Percentiles rank a stretch among this genome's conserved stretches.
Conservation (phyloP, 768 basidiomycete genomes). For the Fomitopsis pulvina region DNA sequence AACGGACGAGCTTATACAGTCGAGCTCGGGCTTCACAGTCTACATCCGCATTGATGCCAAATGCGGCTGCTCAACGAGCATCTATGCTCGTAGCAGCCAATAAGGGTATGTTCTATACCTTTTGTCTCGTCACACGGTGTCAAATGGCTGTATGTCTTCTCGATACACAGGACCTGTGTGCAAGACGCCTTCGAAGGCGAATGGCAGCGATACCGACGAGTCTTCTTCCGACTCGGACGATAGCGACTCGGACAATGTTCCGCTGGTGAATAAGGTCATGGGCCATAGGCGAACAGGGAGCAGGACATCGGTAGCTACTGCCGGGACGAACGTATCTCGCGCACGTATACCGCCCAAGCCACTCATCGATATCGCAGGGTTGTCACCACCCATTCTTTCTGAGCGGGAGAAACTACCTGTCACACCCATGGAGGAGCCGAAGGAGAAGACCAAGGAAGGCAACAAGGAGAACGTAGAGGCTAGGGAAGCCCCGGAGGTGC, state of each 20-base stretch:
- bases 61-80: constrained; percentile 44
- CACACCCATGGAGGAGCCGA: constrained; percentile 2
- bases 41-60: constrained; percentile 49
- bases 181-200: background rate
- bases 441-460: constrained; percentile 10
- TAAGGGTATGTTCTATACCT: background rate
- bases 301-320: constrained; percentile 32
- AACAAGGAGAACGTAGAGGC: constrained; percentile 13
- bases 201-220: constrained; percentile 1
- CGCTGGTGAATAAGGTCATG: constrained; percentile 53
- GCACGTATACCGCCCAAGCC: constrained; percentile 35
- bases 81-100: constrained; percentile 23
- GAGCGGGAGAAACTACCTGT: constrained; percentile 9
- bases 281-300: constrained; percentile 61
- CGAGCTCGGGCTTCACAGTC: constrained; percentile 50
- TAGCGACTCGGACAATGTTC: constrained; percentile 54
- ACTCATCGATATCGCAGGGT: constrained; percentile 30
- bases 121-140: background rate
- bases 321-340: constrained; percentile 14
- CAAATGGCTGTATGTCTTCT: background rate
- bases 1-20: constrained; percentile 13
- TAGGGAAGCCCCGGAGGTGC: constrained; percentile 3
- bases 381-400: constrained; percentile 13
- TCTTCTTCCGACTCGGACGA: constrained; percentile 27
- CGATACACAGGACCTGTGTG: background rate